Conservation (phyloP, 805 yeast species). For the Pachysolen tannophilus region DNA sequence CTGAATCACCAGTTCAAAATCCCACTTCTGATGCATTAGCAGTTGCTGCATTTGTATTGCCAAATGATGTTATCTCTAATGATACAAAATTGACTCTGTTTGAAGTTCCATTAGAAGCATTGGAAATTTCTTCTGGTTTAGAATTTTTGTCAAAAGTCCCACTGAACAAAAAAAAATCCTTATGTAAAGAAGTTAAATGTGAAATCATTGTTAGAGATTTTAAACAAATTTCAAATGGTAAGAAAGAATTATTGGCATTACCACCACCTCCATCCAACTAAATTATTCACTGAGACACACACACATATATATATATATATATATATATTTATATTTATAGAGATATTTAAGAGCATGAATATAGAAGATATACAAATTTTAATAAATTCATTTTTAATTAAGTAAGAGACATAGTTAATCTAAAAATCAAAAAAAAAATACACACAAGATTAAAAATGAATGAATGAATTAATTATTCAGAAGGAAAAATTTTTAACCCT, state of each 20-base stretch:
- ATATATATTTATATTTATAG: too few relatives aligned
- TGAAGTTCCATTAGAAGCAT: slow-evolving; percentile 83
- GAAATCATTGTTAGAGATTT: slow-evolving; percentile 78
- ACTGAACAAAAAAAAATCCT: slow-evolving; percentile 40
- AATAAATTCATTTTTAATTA: too few relatives aligned
- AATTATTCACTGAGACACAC: too few relatives aligned
- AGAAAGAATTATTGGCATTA: slow-evolving; percentile 8
- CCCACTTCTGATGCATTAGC: slow-evolving; percentile 40
- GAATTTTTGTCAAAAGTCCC: slow-evolving; percentile 71
- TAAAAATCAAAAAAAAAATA: too few relatives aligned
- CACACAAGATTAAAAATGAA: too few relatives aligned
- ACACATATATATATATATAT: too few relatives aligned
- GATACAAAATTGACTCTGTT: slow-evolving; percentile 61
- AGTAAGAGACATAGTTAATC: too few relatives aligned
- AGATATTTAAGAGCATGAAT: too few relatives aligned
- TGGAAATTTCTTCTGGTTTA: slow-evolving; percentile 82
- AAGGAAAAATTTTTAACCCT: neutral
- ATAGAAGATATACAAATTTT: too few relatives aligned
- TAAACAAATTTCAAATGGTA: slow-evolving; percentile 25
- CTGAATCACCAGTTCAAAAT: slow-evolving; percentile 47
- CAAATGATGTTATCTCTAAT: slow-evolving; percentile 77
- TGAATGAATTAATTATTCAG: too few relatives aligned
- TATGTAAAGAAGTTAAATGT: slow-evolving; percentile 79
- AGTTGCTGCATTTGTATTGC: slow-evolving; percentile 90
- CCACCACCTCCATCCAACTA: slow-evolving; percentile 18